Evolutionary conservation across 2,329 filamentous ascomycete species (phyloP), one percentile per base, ranked within the genome.

Genomic region (Ceratocystis alfenasii): DNA sequence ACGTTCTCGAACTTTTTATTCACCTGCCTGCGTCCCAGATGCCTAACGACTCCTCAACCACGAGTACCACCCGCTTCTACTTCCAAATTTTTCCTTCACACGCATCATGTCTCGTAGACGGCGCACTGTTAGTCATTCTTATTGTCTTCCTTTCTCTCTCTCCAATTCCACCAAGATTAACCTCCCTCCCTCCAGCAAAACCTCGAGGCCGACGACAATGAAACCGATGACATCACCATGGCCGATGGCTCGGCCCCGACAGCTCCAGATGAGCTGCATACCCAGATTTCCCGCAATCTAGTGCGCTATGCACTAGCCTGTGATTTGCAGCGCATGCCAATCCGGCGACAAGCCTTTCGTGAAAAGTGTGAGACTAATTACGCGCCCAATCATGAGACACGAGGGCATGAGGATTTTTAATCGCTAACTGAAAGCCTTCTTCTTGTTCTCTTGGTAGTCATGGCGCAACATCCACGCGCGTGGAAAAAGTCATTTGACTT

Each of bases 401-500:
- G 1, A n/a, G 10, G 48, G 17, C 48, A 53, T n/a, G 48, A 25
- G n/a, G n/a, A n/a, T 25, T 22, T 25, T 50, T 25, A n/a, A 20
- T 53, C 22, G 53, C 53, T 57, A 25, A 57, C 53, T 25, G n/a
- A 15, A 36, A 25, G 17, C 48, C n/a, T 8, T 25, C n/a, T 20
- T 12, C n/a, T 22, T 1, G 12, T 4, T 44, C 41, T 28, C 8
- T n/a, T n/a, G 1, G 1, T 30, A 85, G 89, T 95, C 0, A 83
- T 96, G 8, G 89, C 88, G 20, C 81, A 85, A 59, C 82, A 86
- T 7, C 78, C 84, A 5, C 80, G 87, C 41, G 78, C 85, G 45
- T 97, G 96, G 74, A 91, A 85, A 73, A 74, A 77, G 12, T 84
- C 96, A 2, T 96, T 96, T 72, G 82, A 83, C 0, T 78, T 82